Base-by-base conservation (phyloP, 257 asterid species). In the Buddleja alternifolia region DNA sequence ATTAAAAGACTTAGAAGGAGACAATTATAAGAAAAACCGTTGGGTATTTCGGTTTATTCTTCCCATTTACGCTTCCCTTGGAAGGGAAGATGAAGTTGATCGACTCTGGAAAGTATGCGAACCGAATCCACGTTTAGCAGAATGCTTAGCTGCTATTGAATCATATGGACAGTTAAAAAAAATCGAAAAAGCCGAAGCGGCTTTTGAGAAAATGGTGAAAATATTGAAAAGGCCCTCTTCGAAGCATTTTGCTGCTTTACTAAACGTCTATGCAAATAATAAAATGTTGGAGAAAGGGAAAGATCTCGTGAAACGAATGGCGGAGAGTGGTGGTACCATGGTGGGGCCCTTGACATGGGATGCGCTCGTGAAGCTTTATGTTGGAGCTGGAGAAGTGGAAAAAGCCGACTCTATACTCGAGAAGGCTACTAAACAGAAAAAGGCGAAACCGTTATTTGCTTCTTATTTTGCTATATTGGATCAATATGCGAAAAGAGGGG, bases 131-230 rank as follows among this genome's bases (percentile, higher is more conserved):
- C 23, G 64, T 2, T n/a, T 73, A 16, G 40, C n/a, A 4, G 96
- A 88, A 65, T 83, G 86, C 65, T 11, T 70, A 42, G 82, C 92
- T 44, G 93, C 95, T 46, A 69, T 88, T 52, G 82, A 69, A 71
- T 95, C 97, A 37, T 92, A 85, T 86, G 98, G 98, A 10, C 75
- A 72, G 57, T 80, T 90, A 11, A 71, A 80, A n/a, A 82, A 66
- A 47, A 72, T 93, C 41, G 81, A 86, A 61, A 85, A 87, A 42
- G 96, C 98, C 5, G 97, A 92, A 67, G 84, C 80, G 16, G 86
- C 75, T 39, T 88, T 90, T 52, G 79, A 84, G 1, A 77, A 34
- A 48, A 47, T 82, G 79, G 6, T 66, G 54, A 59, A 81, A 56
- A 78, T 25, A 14, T 23, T 66, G 36, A 77, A 69, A 46, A 84